Conservation (phyloP, 192 early-diverging fungal species). For the Coemansia sp. region DNA sequence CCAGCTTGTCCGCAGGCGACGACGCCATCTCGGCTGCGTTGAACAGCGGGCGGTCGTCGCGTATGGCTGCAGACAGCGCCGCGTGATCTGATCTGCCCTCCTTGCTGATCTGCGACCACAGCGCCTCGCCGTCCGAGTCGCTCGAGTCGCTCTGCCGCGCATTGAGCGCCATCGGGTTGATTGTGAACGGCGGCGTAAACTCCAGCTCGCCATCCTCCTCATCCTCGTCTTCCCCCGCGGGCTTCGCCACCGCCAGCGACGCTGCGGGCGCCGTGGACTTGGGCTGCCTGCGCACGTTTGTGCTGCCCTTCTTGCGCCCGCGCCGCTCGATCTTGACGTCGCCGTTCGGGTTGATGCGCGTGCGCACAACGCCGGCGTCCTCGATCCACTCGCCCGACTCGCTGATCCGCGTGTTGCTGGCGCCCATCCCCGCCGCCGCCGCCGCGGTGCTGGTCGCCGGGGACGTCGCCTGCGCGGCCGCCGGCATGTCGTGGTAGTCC, state of each 20-base stretch:
- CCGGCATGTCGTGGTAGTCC: constrained; percentile 56
- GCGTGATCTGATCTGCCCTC: constrained; percentile 27
- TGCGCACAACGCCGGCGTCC: constrained; percentile 36
- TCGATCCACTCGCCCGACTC: constrained; percentile 28
- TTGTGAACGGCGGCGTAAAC: not conserved
- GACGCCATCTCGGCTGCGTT: not conserved
- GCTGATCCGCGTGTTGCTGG: constrained; percentile 19
- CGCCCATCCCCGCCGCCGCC: constrained; percentile 15
- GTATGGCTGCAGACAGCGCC: constrained; percentile 14
- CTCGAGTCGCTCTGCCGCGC: not conserved
- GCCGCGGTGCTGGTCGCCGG: not conserved
- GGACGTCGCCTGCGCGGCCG: not conserved
- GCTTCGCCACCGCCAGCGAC: not conserved
- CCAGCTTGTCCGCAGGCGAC: not conserved
- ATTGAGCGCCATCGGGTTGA: not conserved
- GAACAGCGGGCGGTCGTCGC: not conserved
- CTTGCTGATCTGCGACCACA: constrained; percentile 20
- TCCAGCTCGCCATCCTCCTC: not conserved
- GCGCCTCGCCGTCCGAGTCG: constrained; percentile 1
- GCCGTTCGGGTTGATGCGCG: constrained; percentile 27
- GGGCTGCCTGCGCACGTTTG: constrained; percentile 15
- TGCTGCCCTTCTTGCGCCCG: constrained; percentile 48
- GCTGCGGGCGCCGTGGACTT: not conserved
- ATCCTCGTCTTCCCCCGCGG: no score
- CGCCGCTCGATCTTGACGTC: constrained; percentile 42